These are phyloP conservation scores for Exophiala sp. DNA, from an alignment of 2,329 filamentous ascomycete species.

Conservation along the genomic window DNA sequence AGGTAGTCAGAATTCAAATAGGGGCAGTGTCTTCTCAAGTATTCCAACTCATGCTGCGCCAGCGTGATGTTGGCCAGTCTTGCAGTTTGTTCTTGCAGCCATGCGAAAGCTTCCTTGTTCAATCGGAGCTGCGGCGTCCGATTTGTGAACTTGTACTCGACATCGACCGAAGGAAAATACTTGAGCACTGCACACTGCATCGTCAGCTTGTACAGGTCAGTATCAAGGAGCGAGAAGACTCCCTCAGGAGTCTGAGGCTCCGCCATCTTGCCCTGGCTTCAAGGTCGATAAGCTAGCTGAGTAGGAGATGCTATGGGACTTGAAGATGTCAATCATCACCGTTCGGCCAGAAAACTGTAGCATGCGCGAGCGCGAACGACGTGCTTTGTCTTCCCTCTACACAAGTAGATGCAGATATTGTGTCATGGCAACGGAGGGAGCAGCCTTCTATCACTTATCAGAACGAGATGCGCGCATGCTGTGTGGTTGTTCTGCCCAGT, in stretches of 20 bases:
- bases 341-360: neutral
- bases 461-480: too few species aligned
- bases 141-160: slow-evolving; percentile 92
- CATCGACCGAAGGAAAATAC: slow-evolving; percentile 73
- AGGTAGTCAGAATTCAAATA: slow-evolving; percentile 77
- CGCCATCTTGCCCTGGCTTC: slow-evolving; percentile 12
- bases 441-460: too few species aligned
- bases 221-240: slow-evolving; percentile 76
- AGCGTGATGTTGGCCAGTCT: slow-evolving; percentile 77
- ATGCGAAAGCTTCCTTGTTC: slow-evolving; percentile 72
- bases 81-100: slow-evolving; percentile 78
- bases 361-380: neutral
- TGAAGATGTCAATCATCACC: neutral
- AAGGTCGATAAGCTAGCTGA: neutral
- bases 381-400: neutral
- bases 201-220: slow-evolving; percentile 89
- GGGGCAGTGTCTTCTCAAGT: slow-evolving; percentile 68
- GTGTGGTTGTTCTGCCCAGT: too few species aligned
- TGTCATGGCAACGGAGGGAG: too few species aligned
- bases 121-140: slow-evolving; percentile 91
- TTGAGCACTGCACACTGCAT: slow-evolving; percentile 98
- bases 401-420: too few species aligned
- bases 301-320: neutral
- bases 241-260: slow-evolving; percentile 53
- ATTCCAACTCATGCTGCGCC: slow-evolving; percentile 70